These are phyloP conservation scores for Botrytis byssoidea DNA, from an alignment of 2,329 filamentous ascomycete genomes.

Conservation along the genomic window DNA sequence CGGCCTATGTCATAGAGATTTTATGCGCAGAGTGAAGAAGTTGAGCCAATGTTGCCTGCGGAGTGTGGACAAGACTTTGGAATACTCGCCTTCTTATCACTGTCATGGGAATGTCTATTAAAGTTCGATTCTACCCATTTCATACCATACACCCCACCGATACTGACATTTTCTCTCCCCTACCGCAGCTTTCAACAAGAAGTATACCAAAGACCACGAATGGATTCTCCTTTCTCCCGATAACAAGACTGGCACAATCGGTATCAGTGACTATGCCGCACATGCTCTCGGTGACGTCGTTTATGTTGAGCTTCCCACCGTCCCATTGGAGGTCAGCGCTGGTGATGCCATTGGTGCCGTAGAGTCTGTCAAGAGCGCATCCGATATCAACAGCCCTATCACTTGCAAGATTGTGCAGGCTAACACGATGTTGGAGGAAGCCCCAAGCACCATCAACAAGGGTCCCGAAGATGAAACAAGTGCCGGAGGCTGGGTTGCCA, in stretches of 20 bases:
- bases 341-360: constrained; percentile 91
- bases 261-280: constrained; percentile 89
- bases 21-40: not conserved
- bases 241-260: constrained; percentile 75
- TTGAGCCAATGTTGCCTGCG: not conserved
- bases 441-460: constrained; percentile 84
- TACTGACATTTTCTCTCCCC: constrained; percentile 7
- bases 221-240: constrained; percentile 89
- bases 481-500: constrained; percentile 87
- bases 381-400: constrained; percentile 90
- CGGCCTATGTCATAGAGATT: not conserved
- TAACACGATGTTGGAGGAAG: constrained; percentile 77
- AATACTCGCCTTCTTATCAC: not conserved
- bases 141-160: not conserved
- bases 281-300: constrained; percentile 93
- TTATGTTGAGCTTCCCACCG: constrained; percentile 87
- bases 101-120: not conserved
- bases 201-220: constrained; percentile 96
- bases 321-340: constrained; percentile 64
- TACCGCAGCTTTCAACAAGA: constrained; percentile 51
- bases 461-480: constrained; percentile 74
- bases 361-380: constrained; percentile 98
- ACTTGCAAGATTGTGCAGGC: constrained; percentile 71
- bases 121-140: not conserved
- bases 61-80: not conserved